Conservation (phyloP, 2,329 filamentous ascomycete genomes). For the Alternaria sp. region DNA sequence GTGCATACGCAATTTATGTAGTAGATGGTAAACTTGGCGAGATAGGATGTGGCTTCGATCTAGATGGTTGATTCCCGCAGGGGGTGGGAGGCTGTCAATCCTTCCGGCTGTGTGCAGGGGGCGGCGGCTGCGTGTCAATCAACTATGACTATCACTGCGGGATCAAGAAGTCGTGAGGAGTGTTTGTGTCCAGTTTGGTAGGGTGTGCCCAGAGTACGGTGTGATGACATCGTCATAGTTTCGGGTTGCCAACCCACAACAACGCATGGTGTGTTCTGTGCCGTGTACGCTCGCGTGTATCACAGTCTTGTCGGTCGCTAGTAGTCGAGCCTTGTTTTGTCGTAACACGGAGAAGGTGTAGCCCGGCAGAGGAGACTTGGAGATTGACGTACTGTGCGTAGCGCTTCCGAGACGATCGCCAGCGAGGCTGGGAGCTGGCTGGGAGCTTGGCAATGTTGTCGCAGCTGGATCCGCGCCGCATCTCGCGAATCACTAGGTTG, state of each 20-base stretch:
- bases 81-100: slow-evolving; percentile 13
- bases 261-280: slow-evolving; percentile 10
- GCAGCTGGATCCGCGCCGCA: slow-evolving; percentile 14
- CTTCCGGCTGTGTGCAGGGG: slow-evolving; percentile 9
- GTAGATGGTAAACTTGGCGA: slow-evolving; percentile 12
- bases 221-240: slow-evolving; percentile 1
- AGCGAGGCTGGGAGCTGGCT: slow-evolving; percentile 20
- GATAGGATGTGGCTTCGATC: slow-evolving; percentile 26
- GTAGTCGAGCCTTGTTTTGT: slow-evolving; percentile 21
- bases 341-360: slow-evolving; percentile 3
- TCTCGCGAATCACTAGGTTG: slow-evolving; percentile 18
- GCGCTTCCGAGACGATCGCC: slow-evolving; percentile 22
- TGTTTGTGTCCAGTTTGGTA: background rate
- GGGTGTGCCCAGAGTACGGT: slow-evolving; percentile 6
- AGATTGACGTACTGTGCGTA: slow-evolving; percentile 26
- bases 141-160: background rate
- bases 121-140: slow-evolving; percentile 16
- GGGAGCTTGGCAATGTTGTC: slow-evolving; percentile 22
- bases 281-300: slow-evolving; percentile 7
- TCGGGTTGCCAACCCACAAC: slow-evolving; percentile 6
- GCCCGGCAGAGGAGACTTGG: background rate
- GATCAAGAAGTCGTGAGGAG: background rate
- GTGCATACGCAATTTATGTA: slow-evolving; percentile 14
- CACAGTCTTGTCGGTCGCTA: slow-evolving; percentile 1
- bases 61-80: slow-evolving; percentile 23